Base-by-base conservation (phyloP, 805 yeast species). In the Candida berthetii region DNA sequence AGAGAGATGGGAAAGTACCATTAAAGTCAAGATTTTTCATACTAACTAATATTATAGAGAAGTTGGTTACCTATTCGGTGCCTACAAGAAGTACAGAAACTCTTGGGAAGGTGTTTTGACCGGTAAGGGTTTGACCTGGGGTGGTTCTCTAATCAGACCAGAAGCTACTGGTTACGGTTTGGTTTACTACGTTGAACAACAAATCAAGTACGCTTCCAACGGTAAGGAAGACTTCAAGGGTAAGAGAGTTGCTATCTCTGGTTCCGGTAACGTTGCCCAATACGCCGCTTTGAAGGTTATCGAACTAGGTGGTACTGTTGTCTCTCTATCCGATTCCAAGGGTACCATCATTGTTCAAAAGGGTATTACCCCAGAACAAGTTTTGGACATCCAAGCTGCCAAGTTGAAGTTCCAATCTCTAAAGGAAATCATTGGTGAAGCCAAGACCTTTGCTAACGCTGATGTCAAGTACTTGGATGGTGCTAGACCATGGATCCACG, bases 111-210 rank as follows among this genome's bases (percentile, higher is more conserved):
- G 98, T 78, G 95, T 91, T 40, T 77, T 91, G 58, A 91, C 99
- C 64, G 99, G 99, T 71, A 91, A 91, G 76, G 97, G 97, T 61
- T 76, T 90, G 62, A 72, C 84, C 65, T 93, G 97, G 96, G 99
- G 99, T 78, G 99, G 98, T 61, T 91, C 98, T 59, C 77, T 91
- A 66, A 90, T 91, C 72, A 85, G 99, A 72, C 96, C 98, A 53
- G 99, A 91, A 80, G 99, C 99, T 52, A 91, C 99, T 49, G 99
- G 99, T 69, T 91, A 82, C 77, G 99, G 99, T 72, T 73, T 86
- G 46, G 91, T 91, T 51, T 91, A 91, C 82, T 91, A 86, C 76
- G 95, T 90, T 53, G 96, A 89, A 72, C 88, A 91, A 74, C 91
- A 91, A 96, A 87, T 91, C 67, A 93, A 87, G 72, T 81, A 82